Conservation (phyloP, 352 stramenopile species). For the Phytophthora cactorum region DNA sequence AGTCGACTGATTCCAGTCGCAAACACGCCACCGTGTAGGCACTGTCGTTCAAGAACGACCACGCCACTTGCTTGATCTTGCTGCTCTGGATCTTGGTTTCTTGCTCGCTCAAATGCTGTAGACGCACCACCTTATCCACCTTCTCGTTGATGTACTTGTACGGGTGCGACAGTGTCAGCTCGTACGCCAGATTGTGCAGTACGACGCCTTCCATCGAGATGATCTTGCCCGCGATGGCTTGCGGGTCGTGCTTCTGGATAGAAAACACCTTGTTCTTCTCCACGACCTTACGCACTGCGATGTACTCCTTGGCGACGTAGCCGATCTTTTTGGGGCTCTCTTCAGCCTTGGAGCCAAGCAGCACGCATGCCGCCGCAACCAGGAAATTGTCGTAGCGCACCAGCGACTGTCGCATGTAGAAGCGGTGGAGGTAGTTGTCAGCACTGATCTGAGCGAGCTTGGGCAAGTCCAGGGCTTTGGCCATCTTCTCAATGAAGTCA, state of each 20-base stretch:
- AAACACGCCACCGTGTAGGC: constrained; percentile 88
- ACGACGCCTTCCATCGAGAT: constrained; percentile 88
- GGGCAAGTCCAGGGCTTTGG: constrained; percentile 75
- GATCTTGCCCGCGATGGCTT: constrained; percentile 71
- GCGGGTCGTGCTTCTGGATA: constrained; percentile 79
- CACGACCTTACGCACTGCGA: constrained; percentile 67
- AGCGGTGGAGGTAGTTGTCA: constrained; percentile 89
- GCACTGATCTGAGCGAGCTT: constrained; percentile 86
- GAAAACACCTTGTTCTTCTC: constrained; percentile 82
- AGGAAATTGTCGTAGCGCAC: constrained; percentile 88
- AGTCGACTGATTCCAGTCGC: constrained; percentile 65
- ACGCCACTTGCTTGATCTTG: constrained; percentile 88
- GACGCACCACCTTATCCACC: constrained; percentile 79
- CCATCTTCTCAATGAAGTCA: constrained; percentile 89
- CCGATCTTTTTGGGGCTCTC: constrained; percentile 84
- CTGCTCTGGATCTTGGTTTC: constrained; percentile 62
- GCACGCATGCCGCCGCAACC: constrained; percentile 81
- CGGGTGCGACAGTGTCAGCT: constrained; percentile 83
- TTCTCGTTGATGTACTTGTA: constrained; percentile 91
- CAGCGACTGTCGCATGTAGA: constrained; percentile 87
- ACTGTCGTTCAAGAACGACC: constrained; percentile 91
- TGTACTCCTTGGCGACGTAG: constrained; percentile 78
- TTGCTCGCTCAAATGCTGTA: constrained; percentile 61
- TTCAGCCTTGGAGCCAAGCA: constrained; percentile 87
- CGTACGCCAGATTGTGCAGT: constrained; percentile 83